These are phyloP conservation scores for Saccharomyces hybrid DNA, from an alignment of 1,139 yeast species.

Conservation along the genomic window DNA sequence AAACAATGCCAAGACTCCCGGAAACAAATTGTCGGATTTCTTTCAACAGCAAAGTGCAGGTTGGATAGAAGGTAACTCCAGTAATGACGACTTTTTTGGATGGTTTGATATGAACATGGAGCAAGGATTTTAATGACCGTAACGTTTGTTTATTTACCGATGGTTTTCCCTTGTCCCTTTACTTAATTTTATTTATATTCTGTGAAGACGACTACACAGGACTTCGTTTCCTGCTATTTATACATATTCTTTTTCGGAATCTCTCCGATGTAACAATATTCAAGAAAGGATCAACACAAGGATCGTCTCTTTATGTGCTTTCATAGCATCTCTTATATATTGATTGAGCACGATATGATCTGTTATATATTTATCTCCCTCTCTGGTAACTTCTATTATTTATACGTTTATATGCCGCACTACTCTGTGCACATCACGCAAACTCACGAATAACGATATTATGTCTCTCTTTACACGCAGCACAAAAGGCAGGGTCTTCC, in stretches of 20 bases:
- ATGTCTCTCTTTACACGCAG: not conserved
- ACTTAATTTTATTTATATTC: not conserved
- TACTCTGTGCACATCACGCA: not conserved
- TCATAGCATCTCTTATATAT: not conserved
- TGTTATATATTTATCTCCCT: not conserved
- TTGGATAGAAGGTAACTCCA: conserved; percentile 62
- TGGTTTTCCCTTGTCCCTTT: not conserved
- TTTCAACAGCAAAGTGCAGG: conserved; percentile 78
- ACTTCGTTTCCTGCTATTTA: not conserved
- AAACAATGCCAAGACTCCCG: not conserved
- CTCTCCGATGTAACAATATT: not conserved
- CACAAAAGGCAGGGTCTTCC: not conserved
- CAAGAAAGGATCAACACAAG: not conserved
- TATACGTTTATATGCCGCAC: no score
- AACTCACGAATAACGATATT: not conserved
- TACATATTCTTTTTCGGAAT: not conserved
- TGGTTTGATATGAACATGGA: conserved; percentile 79
- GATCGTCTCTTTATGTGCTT: not conserved
- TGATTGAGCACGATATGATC: not conserved
- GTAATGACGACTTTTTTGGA: conserved; percentile 76
- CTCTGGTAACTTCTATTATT: no score
- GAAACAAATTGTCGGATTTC: conserved; percentile 32
- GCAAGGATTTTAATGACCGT: conserved; percentile 40
- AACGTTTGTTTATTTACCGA: not conserved
- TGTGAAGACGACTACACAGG: not conserved